Evolutionary conservation across 768 basidiomycete species (phyloP).

Genomic region (Amanita exitialis): DNA sequence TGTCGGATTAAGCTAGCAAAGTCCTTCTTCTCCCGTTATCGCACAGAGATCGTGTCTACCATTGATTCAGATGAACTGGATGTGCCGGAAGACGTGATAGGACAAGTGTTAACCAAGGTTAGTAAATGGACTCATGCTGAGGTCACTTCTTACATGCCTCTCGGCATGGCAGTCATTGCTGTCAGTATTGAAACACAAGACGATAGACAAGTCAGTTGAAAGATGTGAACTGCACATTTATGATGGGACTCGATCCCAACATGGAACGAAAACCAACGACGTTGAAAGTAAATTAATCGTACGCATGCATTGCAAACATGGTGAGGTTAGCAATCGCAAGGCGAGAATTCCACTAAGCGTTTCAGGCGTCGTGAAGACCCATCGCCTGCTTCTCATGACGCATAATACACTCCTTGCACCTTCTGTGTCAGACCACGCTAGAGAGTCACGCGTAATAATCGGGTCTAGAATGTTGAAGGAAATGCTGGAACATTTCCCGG

Average conservation of each 20-base stretch:
- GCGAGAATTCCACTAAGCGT: not conserved
- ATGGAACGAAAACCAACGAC: constrained; percentile 36
- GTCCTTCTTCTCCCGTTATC: constrained; percentile 63
- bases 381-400: constrained; percentile 53
- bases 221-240: constrained; percentile 65
- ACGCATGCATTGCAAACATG: constrained; percentile 76
- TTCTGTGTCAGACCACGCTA: constrained; percentile 42
- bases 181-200: constrained; percentile 64
- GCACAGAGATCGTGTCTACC: constrained; percentile 11
- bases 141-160: not conserved
- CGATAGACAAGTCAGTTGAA: constrained; percentile 70
- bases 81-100: constrained; percentile 50
- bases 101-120: constrained; percentile 67
- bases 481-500: constrained; percentile 75
- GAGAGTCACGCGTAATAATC: constrained; percentile 59
- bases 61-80: constrained; percentile 26
- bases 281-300: constrained; percentile 66
- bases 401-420: constrained; percentile 56
- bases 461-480: constrained; percentile 67
- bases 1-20: constrained; percentile 64
- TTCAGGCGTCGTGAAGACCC: constrained; percentile 74
- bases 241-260: constrained; percentile 31
- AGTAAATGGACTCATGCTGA: not conserved
- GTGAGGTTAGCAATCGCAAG: constrained; percentile 24
- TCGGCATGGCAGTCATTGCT: constrained; percentile 41